These are phyloP conservation scores for Tulasnella sp. DNA, from an alignment of 768 basidiomycete species.

Conservation along the genomic window DNA sequence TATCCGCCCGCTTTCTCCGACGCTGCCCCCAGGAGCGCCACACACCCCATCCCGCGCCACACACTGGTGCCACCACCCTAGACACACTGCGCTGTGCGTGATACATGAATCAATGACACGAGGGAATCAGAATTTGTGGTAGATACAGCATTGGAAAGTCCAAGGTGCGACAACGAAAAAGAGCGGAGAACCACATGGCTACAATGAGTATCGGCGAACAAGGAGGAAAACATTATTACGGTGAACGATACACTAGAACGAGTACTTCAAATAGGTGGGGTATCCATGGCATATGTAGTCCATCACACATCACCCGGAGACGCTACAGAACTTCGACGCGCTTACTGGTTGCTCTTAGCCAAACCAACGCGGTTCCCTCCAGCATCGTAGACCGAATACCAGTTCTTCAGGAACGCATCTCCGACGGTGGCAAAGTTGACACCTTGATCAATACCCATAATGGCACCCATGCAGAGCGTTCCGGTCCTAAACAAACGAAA, in stretches of 20 bases:
- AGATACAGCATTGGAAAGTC: neutral
- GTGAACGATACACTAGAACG: neutral
- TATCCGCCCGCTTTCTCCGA: no score
- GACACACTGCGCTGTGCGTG: no score
- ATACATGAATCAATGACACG: no score
- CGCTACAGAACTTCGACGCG: neutral
- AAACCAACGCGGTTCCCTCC: neutral
- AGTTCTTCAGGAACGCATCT: neutral
- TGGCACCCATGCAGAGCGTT: neutral
- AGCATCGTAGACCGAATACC: neutral
- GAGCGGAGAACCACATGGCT: no score
- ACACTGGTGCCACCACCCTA: no score
- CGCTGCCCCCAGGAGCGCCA: no score
- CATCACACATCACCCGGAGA: accelerated
- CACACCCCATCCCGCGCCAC: no score
- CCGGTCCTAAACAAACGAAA: neutral
- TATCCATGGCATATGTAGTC: no score
- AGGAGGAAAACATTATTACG: neutral
- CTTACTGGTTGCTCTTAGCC: neutral
- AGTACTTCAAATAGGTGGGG: neutral
- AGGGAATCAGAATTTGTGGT: no score
- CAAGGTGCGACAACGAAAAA: neutral
- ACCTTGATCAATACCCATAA: neutral
- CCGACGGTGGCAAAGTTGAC: neutral
- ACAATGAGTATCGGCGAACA: neutral